Percentiles rank a stretch among this genome's conserved stretches.
phyloP scores from a whole-genome alignment of 2,329 filamentous ascomycete genomes.

The Diaporthe ilicicola region DNA sequence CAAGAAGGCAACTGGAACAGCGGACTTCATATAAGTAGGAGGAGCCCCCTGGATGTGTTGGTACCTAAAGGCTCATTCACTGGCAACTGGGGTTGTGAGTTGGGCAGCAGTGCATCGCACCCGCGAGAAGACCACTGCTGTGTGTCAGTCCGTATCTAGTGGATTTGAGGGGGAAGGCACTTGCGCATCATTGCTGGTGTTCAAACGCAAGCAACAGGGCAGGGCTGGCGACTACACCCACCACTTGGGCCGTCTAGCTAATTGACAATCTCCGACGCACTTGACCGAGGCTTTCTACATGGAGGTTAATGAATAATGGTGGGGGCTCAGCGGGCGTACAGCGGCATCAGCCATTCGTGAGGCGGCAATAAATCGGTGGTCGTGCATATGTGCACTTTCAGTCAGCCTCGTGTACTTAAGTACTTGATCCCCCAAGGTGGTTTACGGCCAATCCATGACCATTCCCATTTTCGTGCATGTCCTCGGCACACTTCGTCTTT shows the following conservation, averaged over 20 bases:
- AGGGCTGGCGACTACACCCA: constrained; percentile 5
- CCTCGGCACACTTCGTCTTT: not conserved
- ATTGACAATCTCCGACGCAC: not conserved
- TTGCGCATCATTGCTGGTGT: not conserved
- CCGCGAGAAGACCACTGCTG: not conserved
- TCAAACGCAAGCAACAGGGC: not conserved
- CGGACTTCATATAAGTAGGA: constrained; percentile 11
- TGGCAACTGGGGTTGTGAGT: not conserved
- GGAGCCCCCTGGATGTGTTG: not conserved
- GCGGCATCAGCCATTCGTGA: not conserved
- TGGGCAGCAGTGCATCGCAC: constrained; percentile 26
- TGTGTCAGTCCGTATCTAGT: not conserved
- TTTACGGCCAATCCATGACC: not conserved
- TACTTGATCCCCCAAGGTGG: not conserved
- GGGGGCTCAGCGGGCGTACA: not conserved
- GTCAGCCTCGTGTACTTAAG: not conserved
- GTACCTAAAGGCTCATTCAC: not conserved
- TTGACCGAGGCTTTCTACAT: not conserved
- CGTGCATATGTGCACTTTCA: not conserved
- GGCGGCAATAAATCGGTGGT: not conserved
- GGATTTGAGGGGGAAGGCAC: not conserved
- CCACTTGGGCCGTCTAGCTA: not conserved
- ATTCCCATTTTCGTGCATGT: not conserved
- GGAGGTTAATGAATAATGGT: not conserved
- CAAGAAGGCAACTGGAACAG: constrained; percentile 12